Evolutionary conservation across 73 alveolate species (phyloP).

Genomic region (Tetrahymena borealis): DNA sequence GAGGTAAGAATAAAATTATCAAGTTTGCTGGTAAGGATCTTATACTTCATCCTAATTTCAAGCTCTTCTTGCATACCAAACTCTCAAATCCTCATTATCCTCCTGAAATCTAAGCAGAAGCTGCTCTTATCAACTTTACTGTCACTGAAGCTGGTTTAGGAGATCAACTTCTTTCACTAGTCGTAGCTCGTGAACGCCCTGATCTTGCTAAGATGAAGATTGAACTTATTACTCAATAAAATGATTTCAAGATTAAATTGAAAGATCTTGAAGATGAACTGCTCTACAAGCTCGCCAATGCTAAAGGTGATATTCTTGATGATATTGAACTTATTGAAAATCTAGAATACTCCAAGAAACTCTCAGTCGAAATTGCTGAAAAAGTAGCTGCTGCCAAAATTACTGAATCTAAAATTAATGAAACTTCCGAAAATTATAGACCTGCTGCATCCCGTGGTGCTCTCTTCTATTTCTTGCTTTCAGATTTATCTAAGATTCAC

Average conservation of each 20-base stretch:
- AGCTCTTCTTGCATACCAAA: constrained; percentile 97
- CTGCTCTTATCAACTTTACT: constrained; percentile 98
- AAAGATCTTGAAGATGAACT: constrained; percentile 87
- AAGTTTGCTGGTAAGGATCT: constrained; percentile 98
- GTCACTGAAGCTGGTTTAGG: constrained; percentile 99
- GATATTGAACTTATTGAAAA: constrained; percentile 96
- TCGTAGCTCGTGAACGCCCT: constrained; percentile 99
- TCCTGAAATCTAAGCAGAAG: constrained; percentile 99
- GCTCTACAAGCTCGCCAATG: constrained; percentile 75
- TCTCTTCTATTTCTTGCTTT: constrained; percentile 94
- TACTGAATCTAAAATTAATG: constrained; percentile 95
- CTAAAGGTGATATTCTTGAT: constrained; percentile 95
- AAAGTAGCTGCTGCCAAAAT: constrained; percentile 93
- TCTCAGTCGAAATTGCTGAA: constrained; percentile 92
- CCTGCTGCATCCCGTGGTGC: constrained; percentile 99
- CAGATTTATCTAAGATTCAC: constrained; percentile 97
- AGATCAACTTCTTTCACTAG: constrained; percentile 97
- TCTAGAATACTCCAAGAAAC: constrained; percentile 96
- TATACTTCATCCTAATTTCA: constrained; percentile 89
- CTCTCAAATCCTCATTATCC: constrained; percentile 99
- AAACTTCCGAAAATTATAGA: constrained; percentile 95
- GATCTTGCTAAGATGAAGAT: constrained; percentile 95
- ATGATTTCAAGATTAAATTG: constrained; percentile 93
- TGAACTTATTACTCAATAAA: constrained; percentile 98
- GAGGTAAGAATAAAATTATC: constrained; percentile 81